Base-by-base conservation (phyloP, 495 filamentous ascomycete species). In the Annulohypoxylon nitens region DNA sequence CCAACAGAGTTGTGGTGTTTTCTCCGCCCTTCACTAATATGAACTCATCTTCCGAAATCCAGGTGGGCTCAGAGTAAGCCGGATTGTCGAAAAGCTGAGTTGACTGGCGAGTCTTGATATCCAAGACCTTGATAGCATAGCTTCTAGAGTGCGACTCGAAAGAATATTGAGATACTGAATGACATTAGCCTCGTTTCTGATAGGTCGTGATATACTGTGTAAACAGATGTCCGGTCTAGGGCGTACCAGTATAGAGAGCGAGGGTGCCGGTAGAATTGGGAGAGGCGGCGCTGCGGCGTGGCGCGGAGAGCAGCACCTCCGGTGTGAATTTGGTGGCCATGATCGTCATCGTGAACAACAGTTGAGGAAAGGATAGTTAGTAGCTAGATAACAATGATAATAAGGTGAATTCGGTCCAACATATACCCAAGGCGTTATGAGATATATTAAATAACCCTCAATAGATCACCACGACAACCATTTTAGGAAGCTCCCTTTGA, bases 261-360 rank as follows among this genome's bases (percentile, higher is more conserved):
- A 88, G 83, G 12, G 86, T 92, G 5, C 92, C 93, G 37, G 87
- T 83, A 5, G 87, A 75, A 78, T 96, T 97, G 33, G 95, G 94
- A 12, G 90, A 80, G 25, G 91, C 94, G 20, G 89, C 77, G 47
- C 92, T 93, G 45, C 95, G 89, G 37, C 95, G 89, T 33, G 95
- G 93, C 12, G 94, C 93, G 75, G 90, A 90, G 75, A 98, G 89
- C 61, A 98, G 88, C 41, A 95, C 91, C 89, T 93, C 89, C 5
- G 92, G 91, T 0, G 89, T 93, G 80, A 94, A 93, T 74, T 90
- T 91, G 76, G 87, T 88, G 5, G 89, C 87, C 72, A 86, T 85
- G 73, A 91, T 83, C 58, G 89, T 89, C 90, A 93, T 93, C 9
- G 68, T 79, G 68, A 68, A 58, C 34, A 23, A 39, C 74, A 61